A percentile compares a stretch with the other conserved stretches of the same genome.
Evolutionary conservation across 2,329 filamentous ascomycete species (phyloP).

Genomic region (Microcyclospora pomicola): DNA sequence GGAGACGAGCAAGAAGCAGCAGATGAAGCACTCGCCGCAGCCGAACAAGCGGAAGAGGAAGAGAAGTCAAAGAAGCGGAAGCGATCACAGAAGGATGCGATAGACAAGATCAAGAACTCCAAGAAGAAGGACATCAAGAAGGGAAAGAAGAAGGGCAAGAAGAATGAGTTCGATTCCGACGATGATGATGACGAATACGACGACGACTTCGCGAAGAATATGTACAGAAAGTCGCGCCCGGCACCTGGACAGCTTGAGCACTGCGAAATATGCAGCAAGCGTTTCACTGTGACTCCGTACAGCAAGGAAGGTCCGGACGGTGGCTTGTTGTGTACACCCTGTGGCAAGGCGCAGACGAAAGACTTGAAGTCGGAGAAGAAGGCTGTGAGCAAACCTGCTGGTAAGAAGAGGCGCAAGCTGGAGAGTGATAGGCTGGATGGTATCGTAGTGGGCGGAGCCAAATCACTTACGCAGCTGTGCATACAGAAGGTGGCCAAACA

Average conservation of each 20-base stretch:
- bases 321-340: slow-evolving; percentile 70
- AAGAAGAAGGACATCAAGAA: slow-evolving; percentile 29
- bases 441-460: slow-evolving; percentile 48
- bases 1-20: slow-evolving; percentile 17
- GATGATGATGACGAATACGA: slow-evolving; percentile 35
- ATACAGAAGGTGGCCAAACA: slow-evolving; percentile 51
- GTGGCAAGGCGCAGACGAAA: slow-evolving; percentile 60
- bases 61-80: slow-evolving; percentile 17
- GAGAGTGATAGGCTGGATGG: slow-evolving; percentile 81
- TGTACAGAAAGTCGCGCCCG: slow-evolving; percentile 44
- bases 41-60: slow-evolving; percentile 25
- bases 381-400: slow-evolving; percentile 41
- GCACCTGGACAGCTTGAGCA: slow-evolving; percentile 79
- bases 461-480: slow-evolving; percentile 52
- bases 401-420: slow-evolving; percentile 55
- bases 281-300: slow-evolving; percentile 87
- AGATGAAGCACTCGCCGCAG: slow-evolving; percentile 14
- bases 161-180: slow-evolving; percentile 31
- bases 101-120: slow-evolving; percentile 28
- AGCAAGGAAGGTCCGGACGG: slow-evolving; percentile 70
- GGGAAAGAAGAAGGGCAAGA: slow-evolving; percentile 28
- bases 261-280: slow-evolving; percentile 70
- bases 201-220: slow-evolving; percentile 33
- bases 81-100: slow-evolving; percentile 37
- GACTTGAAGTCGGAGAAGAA: slow-evolving; percentile 48